Evolutionary conservation across 805 yeast species (phyloP).

Genomic region (Lachancea quebecensis): DNA sequence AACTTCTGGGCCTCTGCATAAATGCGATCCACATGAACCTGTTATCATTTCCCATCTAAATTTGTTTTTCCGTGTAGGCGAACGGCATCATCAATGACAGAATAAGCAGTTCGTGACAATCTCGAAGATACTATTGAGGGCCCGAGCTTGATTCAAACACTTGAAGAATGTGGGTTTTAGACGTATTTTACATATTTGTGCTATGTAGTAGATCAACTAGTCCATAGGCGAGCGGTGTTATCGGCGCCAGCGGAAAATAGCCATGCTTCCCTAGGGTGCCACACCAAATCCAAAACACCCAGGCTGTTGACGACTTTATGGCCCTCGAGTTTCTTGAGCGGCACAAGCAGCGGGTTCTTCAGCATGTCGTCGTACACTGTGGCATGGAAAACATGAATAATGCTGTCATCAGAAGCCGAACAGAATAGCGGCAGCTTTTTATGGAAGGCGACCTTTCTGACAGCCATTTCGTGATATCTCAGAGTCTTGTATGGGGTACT

Average conservation of each 20-base stretch:
- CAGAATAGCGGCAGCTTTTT: constrained; percentile 84
- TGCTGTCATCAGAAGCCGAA: constrained; percentile 92
- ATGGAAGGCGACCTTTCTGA: constrained; percentile 82
- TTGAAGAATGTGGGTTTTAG: not conserved
- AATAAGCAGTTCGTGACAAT: too few relatives aligned
- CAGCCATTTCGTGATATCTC: constrained; percentile 92
- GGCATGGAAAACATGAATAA: constrained; percentile 90
- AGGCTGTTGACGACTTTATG: constrained; percentile 72
- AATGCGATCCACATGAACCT: too few relatives aligned
- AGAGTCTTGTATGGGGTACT: constrained; percentile 90
- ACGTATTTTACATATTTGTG: constrained; percentile 1
- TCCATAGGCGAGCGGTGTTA: constrained; percentile 93
- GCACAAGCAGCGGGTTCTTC: constrained; percentile 93
- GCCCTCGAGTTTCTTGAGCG: constrained; percentile 88
- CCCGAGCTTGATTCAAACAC: not conserved
- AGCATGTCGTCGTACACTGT: constrained; percentile 84
- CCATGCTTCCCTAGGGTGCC: constrained; percentile 99
- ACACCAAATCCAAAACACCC: constrained; percentile 79
- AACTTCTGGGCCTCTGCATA: not conserved
- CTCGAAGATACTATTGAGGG: too few relatives aligned
- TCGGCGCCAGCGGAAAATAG: constrained; percentile 96
- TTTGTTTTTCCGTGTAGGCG: not conserved
- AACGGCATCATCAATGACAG: too few relatives aligned
- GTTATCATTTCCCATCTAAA: not conserved
- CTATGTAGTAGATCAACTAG: constrained; percentile 46